Conservation (phyloP, 1,139 yeast species). For the Candida sanyaensis region DNA sequence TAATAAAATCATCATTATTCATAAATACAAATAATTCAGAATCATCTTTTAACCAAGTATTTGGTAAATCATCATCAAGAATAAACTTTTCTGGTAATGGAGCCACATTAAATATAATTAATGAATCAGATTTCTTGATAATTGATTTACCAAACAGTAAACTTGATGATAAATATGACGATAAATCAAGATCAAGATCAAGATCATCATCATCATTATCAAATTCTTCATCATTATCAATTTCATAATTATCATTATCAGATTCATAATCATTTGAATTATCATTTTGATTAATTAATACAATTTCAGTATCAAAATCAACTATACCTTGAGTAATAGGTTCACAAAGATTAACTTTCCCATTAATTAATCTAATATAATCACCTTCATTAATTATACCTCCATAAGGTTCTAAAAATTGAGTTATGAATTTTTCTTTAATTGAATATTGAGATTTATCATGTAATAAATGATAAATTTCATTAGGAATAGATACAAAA, state of each 20-base stretch:
- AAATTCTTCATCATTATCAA: constrained; percentile 6
- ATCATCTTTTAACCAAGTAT: constrained; percentile 40
- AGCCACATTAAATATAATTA: constrained; percentile 21
- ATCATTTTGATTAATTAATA: constrained; percentile 46
- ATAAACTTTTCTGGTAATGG: constrained; percentile 34
- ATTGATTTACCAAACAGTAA: constrained; percentile 24
- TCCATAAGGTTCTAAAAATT: constrained; percentile 30
- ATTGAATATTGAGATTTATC: constrained; percentile 24
- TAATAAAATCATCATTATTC: constrained; percentile 52
- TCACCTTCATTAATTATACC: constrained; percentile 37
- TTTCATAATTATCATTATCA: constrained; percentile 10
- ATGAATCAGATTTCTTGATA: neutral
- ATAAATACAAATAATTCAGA: constrained; percentile 53
- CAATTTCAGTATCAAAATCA: constrained; percentile 45
- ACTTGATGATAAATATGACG: constrained; percentile 36
- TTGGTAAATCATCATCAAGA: constrained; percentile 25
- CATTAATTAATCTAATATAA: constrained; percentile 44
- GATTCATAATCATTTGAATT: constrained; percentile 9
- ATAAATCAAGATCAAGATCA: constrained; percentile 26
- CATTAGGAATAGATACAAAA: constrained; percentile 46
- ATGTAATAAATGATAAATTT: constrained; percentile 41
- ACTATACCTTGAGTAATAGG: constrained; percentile 72
- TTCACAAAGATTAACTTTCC: constrained; percentile 61
- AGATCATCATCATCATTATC: constrained; percentile 10
- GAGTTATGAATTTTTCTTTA: constrained; percentile 29